Evolutionary conservation across 164 flowering plant species (phyloP), one percentile per base, ranked within the genome.

Genomic region (Chimonanthus salicifolius): DNA sequence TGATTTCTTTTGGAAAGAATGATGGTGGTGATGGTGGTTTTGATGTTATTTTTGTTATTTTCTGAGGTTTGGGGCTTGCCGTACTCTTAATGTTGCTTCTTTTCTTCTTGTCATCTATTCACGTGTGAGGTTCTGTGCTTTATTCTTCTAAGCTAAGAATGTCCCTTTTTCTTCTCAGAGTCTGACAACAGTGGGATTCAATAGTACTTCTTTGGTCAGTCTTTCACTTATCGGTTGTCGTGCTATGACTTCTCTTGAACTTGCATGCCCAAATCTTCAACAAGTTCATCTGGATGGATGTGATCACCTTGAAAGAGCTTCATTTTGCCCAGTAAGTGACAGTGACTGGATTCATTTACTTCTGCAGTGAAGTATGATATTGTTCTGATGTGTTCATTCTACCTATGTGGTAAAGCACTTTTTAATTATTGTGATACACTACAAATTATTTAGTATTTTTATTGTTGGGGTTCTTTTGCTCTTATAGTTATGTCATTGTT

Each of bases 151-250:
- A 7, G 48, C 48, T 51, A 46, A 20, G 68, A 4, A 5, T 69
- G 49, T 20, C 73, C 70, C 49, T 67, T 47, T 6, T 66, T 77
- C 33, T 80, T 15, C 68, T 45, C 94, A 95, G 99, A 87, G 92
- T 78, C 81, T 95, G 88, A 90, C 89, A 16, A 80, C 82, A 16
- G 91, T 90, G 73, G 83, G 74, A 64, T 84, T 95, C 84, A 78
- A 82, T 80, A 89, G 91, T 72, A 82, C 86, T 47, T 88, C 97
- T 67, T 82, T 95, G 71, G 83, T 83, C 70, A 86, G 85, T 78
- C 91, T 95, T 46, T 95, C 99, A 9, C 91, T 95, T 76, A 88
- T 84, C 84, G 91, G 98, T 74, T 95, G 99, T 74, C 97, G 98
- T 71, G 92, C 86, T 62, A 80, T 95, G 79, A 85, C 86, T 10